Evolutionary conservation across 768 basidiomycete species (phyloP).

Genomic region (Phanerodontia chrysosporium): DNA sequence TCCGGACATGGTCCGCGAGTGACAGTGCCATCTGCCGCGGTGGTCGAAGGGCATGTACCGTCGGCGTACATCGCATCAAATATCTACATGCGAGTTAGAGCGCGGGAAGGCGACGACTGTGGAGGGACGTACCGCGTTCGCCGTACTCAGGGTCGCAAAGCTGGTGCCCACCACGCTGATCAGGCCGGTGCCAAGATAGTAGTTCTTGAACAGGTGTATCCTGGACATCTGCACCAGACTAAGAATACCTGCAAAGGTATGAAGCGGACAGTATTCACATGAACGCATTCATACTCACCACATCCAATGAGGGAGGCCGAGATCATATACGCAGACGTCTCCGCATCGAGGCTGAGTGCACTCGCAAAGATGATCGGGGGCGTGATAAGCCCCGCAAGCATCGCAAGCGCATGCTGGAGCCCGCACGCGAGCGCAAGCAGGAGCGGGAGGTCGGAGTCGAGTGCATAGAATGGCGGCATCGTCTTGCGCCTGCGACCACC

Average conservation of each 20-base stretch:
- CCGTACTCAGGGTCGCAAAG: conserved; percentile 75
- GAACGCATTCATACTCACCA: conserved; percentile 39
- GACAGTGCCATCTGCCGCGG: conserved; percentile 52
- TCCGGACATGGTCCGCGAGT: conserved; percentile 66
- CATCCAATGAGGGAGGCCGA: conserved; percentile 79
- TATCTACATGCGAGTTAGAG: conserved; percentile 37
- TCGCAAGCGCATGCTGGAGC: conserved; percentile 72
- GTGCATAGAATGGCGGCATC: conserved; percentile 69
- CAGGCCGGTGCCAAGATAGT: conserved; percentile 76
- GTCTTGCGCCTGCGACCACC: conserved; percentile 24
- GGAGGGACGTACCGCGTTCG: conserved; percentile 47
- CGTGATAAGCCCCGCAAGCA: conserved; percentile 80
- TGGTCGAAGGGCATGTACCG: conserved; percentile 68
- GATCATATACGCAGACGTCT: conserved; percentile 70
- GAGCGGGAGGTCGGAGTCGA: conserved; percentile 70
- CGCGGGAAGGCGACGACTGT: not conserved
- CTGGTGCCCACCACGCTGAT: conserved; percentile 80
- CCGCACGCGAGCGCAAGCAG: conserved; percentile 70
- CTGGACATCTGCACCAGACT: conserved; percentile 80
- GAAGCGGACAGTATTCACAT: not conserved
- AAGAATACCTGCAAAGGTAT: conserved; percentile 48
- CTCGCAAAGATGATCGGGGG: conserved; percentile 80
- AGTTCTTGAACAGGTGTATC: conserved; percentile 52
- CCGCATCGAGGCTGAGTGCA: conserved; percentile 51
- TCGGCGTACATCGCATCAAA: conserved; percentile 75